A percentile compares a stretch with the other conserved stretches of the same genome.
phyloP scores from a whole-genome alignment of 2,329 filamentous ascomycete genomes.

The Xylaria sp. region DNA sequence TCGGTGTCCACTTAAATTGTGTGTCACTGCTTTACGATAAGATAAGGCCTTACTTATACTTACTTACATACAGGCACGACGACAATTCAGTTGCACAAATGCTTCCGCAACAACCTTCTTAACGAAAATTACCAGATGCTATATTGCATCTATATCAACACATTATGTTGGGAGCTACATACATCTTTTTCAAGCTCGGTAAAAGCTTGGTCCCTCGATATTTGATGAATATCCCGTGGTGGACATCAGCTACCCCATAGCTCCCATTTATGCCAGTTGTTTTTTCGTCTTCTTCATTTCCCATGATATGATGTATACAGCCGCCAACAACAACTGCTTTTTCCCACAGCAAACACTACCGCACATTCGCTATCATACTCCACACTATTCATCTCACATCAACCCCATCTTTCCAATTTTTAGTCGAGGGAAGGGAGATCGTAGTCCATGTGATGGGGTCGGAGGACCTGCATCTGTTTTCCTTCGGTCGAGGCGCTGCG shows the following conservation, averaged over 20 bases:
- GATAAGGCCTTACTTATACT: conserved; percentile 38
- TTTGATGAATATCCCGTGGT: conserved; percentile 37
- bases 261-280: conserved; percentile 27
- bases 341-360: conserved; percentile 26
- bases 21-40: conserved; percentile 30
- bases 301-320: conserved; percentile 34
- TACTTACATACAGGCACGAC: neutral
- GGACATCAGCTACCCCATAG: conserved; percentile 18
- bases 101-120: conserved; percentile 10
- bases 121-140: conserved; percentile 31
- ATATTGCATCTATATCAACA: conserved; percentile 38
- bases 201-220: conserved; percentile 37
- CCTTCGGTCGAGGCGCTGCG: conserved; percentile 45
- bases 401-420: conserved; percentile 11
- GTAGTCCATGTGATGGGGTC: conserved; percentile 37
- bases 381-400: conserved; percentile 8
- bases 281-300: conserved; percentile 21
- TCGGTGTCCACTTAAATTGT: conserved; percentile 25
- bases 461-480: conserved; percentile 38
- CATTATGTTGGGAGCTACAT: conserved; percentile 37
- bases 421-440: conserved; percentile 45
- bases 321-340: conserved; percentile 15
- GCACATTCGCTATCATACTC: conserved; percentile 19
- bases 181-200: conserved; percentile 32
- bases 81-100: neutral